phyloP scores from a whole-genome alignment of 1,139 yeast species.

The Lodderomyces parapsilosis region DNA sequence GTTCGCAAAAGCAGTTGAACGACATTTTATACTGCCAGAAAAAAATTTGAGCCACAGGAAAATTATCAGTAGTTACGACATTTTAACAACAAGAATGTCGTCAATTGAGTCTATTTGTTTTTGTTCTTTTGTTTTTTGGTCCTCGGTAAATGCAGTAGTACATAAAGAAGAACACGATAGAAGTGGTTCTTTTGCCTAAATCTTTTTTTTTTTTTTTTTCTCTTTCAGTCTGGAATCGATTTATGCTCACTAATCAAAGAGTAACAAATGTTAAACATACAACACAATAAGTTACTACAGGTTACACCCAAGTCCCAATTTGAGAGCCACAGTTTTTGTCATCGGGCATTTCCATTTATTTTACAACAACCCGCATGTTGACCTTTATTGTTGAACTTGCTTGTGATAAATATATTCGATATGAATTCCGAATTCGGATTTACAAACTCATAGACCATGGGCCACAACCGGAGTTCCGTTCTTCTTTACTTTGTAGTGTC shows the following conservation, averaged over 20 bases:
- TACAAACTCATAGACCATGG: no score
- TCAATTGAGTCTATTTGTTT: background rate
- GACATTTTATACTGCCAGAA: background rate
- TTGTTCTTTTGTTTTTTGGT: background rate
- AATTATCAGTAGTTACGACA: background rate
- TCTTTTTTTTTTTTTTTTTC: background rate
- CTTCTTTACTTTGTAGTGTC: no score
- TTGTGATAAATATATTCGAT: background rate
- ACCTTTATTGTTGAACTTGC: background rate
- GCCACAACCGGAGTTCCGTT: no score
- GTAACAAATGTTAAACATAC: no score
- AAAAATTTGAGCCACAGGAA: background rate
- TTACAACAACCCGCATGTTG: background rate
- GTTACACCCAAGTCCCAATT: no score
- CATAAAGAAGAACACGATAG: no score
- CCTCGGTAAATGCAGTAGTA: conserved; percentile 2
- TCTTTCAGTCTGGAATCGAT: background rate
- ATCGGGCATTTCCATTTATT: background rate
- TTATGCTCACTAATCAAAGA: background rate
- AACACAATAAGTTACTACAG: no score
- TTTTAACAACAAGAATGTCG: background rate
- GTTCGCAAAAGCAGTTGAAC: background rate
- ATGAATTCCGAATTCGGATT: background rate
- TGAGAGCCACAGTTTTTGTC: no score
- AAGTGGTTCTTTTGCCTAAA: no score